Percentiles rank a stretch among this genome's conserved stretches.
These are phyloP conservation scores for Yamadazyma sp. DNA, from an alignment of 1,139 yeast species.

Conservation along the genomic window DNA sequence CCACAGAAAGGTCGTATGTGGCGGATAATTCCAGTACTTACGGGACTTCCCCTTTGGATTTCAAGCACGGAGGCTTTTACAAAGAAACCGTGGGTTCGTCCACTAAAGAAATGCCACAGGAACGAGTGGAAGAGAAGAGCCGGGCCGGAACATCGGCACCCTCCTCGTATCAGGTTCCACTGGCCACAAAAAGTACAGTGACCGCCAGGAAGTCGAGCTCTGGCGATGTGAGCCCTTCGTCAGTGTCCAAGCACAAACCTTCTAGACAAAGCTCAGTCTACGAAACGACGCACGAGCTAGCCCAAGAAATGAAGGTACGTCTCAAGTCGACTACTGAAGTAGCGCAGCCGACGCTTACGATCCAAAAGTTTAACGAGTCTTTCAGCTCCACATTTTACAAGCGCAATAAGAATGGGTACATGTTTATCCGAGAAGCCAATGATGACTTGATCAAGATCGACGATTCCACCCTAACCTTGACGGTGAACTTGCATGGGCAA, in stretches of 20 bases:
- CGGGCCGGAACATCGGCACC: too few relatives aligned
- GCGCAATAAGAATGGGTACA: conserved; percentile 35
- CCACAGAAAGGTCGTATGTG: neutral
- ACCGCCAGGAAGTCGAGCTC: too few relatives aligned
- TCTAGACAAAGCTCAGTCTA: neutral
- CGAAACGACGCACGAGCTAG: conserved; percentile 2
- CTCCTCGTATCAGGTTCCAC: too few relatives aligned
- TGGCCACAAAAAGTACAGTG: too few relatives aligned
- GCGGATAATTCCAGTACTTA: neutral
- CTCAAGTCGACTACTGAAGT: conserved; percentile 4
- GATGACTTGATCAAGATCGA: conserved; percentile 19
- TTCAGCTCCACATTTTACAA: conserved; percentile 35
- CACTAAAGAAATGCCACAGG: neutral
- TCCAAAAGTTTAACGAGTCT: conserved; percentile 17
- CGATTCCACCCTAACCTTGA: conserved; percentile 9
- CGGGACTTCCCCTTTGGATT: neutral
- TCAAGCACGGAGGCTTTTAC: neutral
- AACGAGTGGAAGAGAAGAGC: neutral
- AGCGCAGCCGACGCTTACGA: conserved; percentile 10
- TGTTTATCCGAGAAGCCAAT: conserved; percentile 37
- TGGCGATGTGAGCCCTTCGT: too few relatives aligned
- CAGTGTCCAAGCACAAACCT: neutral
- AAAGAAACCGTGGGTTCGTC: neutral
- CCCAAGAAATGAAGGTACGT: conserved; percentile 2
- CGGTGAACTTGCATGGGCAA: conserved; percentile 8